Conservation (phyloP, 257 asterid genomes). For the Ehretia macrophylla region DNA sequence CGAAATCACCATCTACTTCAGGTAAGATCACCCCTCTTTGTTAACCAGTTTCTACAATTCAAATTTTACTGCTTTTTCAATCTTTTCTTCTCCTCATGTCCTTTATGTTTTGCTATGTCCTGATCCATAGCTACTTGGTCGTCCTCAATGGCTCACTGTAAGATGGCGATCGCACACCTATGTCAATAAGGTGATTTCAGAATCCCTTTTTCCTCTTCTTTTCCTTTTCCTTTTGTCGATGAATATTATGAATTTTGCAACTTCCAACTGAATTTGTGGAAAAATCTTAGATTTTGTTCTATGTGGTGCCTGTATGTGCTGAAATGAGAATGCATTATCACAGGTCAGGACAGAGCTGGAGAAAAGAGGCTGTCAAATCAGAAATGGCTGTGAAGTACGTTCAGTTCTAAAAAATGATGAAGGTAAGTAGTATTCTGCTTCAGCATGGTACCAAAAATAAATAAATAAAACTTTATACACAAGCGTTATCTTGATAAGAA, state of each 20-base stretch:
- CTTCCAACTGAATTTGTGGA: neutral
- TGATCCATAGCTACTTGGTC: conserved; percentile 62
- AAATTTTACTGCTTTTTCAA: neutral
- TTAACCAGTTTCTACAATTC: neutral
- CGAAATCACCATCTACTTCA: conserved; percentile 91
- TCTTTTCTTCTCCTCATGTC: neutral
- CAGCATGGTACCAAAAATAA: no score
- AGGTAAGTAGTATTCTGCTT: conserved; percentile 38
- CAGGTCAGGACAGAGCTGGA: conserved; percentile 66
- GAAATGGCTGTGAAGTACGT: conserved; percentile 52
- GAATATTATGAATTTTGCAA: neutral
- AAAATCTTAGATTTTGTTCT: neutral
- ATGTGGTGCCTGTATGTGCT: no score
- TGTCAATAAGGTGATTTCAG: conserved; percentile 44
- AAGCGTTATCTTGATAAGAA: neutral
- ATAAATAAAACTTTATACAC: no score
- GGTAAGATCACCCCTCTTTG: conserved; percentile 30
- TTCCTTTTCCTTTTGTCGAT: neutral
- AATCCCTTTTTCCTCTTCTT: neutral
- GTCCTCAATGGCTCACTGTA: conserved; percentile 93
- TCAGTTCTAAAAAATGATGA: conserved; percentile 53
- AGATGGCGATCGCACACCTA: conserved; percentile 70
- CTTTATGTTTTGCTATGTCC: neutral
- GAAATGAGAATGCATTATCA: no score
- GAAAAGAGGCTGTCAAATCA: conserved; percentile 61